Evolutionary conservation across 306 rosid genomes (phyloP).

Genomic region (Malus sieversii): DNA sequence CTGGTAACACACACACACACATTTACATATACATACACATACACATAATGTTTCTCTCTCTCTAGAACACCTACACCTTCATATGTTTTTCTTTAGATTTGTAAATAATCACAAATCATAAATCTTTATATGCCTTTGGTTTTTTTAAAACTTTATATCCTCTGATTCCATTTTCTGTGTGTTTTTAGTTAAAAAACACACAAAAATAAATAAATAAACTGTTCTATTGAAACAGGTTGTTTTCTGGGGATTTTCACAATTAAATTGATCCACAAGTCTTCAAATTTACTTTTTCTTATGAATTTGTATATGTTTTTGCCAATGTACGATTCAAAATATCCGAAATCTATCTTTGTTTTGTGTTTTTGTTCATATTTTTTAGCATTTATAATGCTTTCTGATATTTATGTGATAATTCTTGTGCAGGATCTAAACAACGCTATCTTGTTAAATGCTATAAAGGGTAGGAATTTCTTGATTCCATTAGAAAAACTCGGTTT

Average conservation of each 20-base stretch:
- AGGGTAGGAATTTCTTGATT: constrained; percentile 37
- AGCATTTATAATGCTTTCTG: neutral
- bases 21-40: neutral
- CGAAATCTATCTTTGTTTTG: neutral
- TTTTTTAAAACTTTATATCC: neutral
- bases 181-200: neutral
- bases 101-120: neutral
- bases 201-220: no score
- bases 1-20: constrained; percentile 35
- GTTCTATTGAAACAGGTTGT: neutral
- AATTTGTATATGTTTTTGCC: neutral
- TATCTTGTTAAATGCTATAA: constrained; percentile 67
- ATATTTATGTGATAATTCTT: constrained; percentile 8
- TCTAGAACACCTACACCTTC: neutral
- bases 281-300: neutral
- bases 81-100: neutral
- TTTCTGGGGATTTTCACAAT: neutral
- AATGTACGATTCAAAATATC: neutral
- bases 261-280: neutral
- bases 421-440: constrained; percentile 71
- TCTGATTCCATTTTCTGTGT: neutral
- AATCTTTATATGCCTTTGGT: neutral
- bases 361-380: neutral
- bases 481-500: neutral
- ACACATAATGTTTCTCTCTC: neutral